Percentiles rank a stretch among this genome's conserved stretches.
Conservation (phyloP, 2,329 filamentous ascomycete species). For the Fusarium austroafricanum region DNA sequence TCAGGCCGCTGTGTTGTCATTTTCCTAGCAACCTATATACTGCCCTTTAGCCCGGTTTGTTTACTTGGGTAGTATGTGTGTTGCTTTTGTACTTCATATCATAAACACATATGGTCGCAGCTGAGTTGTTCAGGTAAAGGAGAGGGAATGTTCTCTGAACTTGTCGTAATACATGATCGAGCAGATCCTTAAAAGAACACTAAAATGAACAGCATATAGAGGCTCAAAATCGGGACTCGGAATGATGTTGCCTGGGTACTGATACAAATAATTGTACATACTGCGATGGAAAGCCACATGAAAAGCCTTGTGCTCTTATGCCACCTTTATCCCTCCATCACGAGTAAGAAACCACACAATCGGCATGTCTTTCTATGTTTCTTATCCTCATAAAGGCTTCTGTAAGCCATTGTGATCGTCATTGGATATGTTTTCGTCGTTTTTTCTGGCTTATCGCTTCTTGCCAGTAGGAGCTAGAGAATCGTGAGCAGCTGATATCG, state of each 20-base stretch:
- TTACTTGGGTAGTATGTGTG: neutral
- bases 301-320: slow-evolving; percentile 1
- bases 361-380: neutral
- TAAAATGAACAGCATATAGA: neutral
- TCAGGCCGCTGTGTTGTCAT: neutral
- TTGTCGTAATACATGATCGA: neutral
- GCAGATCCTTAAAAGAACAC: neutral
- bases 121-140: neutral
- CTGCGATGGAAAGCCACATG: slow-evolving; percentile 14
- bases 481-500: slow-evolving; percentile 22
- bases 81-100: neutral
- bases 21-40: neutral
- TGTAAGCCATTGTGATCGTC: slow-evolving; percentile 1
- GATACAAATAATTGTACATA: slow-evolving; percentile 46
- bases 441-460: slow-evolving; percentile 45
- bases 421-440: slow-evolving; percentile 34
- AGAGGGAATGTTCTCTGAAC: neutral
- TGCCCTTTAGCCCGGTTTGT: neutral
- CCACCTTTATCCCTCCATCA: slow-evolving; percentile 4
- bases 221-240: neutral
- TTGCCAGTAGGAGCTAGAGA: slow-evolving; percentile 46
- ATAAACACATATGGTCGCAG: neutral
- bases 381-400: neutral
- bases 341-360: neutral
- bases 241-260: slow-evolving; percentile 28